These are phyloP conservation scores for Mrakiaceae sp. DNA, from an alignment of 1,284 basidiomycete genomes.

Conservation along the genomic window DNA sequence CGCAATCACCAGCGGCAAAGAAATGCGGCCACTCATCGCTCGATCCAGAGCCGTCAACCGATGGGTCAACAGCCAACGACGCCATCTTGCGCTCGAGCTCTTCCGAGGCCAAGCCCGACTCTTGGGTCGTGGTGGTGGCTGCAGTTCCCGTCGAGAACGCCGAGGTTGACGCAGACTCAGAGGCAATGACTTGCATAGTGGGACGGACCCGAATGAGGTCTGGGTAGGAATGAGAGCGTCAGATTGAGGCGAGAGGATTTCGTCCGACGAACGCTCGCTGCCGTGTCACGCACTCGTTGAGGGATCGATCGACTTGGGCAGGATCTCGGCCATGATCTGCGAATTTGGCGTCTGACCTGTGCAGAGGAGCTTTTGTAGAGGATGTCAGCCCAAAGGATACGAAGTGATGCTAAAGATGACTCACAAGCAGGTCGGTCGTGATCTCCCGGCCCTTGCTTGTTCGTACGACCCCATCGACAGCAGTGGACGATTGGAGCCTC, in stretches of 20 bases:
- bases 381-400: not conserved
- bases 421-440: slow-evolving; percentile 51
- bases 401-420: slow-evolving; percentile 18
- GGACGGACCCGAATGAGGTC: slow-evolving; percentile 47
- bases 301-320: slow-evolving; percentile 43
- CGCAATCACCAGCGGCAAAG: slow-evolving; percentile 37
- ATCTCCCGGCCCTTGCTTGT: slow-evolving; percentile 50
- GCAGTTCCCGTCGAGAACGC: not conserved
- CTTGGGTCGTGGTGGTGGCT: no score
- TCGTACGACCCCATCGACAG: slow-evolving; percentile 36
- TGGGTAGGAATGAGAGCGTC: not conserved
- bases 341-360: slow-evolving; percentile 67
- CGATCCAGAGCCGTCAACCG: no score
- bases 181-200: slow-evolving; percentile 47
- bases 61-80: no score
- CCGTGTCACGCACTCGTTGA: slow-evolving; percentile 26
- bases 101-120: no score
- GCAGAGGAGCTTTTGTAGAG: slow-evolving; percentile 47
- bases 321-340: slow-evolving; percentile 42
- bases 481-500: slow-evolving; percentile 31
- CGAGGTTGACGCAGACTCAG: slow-evolving; percentile 14
- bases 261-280: not conserved
- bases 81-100: no score
- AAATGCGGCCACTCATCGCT: slow-evolving; percentile 24
- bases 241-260: slow-evolving; percentile 7